These are phyloP conservation scores for Hymenotorrendiella dingleyae DNA, from an alignment of 2,329 filamentous ascomycete genomes.

Conservation along the genomic window DNA sequence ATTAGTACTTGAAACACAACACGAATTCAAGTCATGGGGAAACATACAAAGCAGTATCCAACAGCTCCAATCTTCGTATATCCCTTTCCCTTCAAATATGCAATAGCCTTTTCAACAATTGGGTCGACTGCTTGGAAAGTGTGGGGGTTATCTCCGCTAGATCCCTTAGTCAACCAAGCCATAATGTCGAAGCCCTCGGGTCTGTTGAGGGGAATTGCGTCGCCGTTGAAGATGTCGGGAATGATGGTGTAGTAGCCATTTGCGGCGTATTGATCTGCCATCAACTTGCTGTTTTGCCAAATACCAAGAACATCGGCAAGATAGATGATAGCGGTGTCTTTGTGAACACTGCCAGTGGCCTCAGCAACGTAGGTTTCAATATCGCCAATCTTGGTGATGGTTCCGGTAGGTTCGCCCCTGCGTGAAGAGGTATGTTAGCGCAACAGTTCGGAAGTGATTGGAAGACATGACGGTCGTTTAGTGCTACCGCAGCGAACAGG, in stretches of 20 bases:
- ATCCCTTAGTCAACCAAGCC: slow-evolving; percentile 40
- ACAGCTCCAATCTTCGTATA: slow-evolving; percentile 56
- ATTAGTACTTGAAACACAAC: not conserved
- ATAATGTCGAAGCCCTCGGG: slow-evolving; percentile 40
- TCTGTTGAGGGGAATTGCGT: slow-evolving; percentile 48
- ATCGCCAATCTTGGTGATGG: slow-evolving; percentile 24
- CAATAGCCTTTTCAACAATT: slow-evolving; percentile 45
- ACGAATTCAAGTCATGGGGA: not conserved
- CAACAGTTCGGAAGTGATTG: not conserved
- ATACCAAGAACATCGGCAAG: slow-evolving; percentile 30
- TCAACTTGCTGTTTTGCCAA: slow-evolving; percentile 52
- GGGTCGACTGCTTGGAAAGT: slow-evolving; percentile 25
- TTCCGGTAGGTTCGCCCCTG: slow-evolving; percentile 28
- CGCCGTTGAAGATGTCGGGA: slow-evolving; percentile 66
- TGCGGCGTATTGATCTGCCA: slow-evolving; percentile 69
- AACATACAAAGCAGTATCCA: slow-evolving; percentile 61
- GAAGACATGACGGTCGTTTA: no score
- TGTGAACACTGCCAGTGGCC: slow-evolving; percentile 24
- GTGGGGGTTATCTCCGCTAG: slow-evolving; percentile 29
- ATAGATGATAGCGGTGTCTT: slow-evolving; percentile 29
- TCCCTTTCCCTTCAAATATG: slow-evolving; percentile 51
- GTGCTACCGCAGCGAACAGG: not conserved
- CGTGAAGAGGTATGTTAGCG: not conserved
- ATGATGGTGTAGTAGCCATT: slow-evolving; percentile 52
- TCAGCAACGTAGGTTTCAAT: slow-evolving; percentile 30